A percentile compares a stretch with the other conserved stretches of the same genome.
Evolutionary conservation across 1,139 yeast genomes (phyloP).

Genomic region (Wickerhamomyces sp.): DNA sequence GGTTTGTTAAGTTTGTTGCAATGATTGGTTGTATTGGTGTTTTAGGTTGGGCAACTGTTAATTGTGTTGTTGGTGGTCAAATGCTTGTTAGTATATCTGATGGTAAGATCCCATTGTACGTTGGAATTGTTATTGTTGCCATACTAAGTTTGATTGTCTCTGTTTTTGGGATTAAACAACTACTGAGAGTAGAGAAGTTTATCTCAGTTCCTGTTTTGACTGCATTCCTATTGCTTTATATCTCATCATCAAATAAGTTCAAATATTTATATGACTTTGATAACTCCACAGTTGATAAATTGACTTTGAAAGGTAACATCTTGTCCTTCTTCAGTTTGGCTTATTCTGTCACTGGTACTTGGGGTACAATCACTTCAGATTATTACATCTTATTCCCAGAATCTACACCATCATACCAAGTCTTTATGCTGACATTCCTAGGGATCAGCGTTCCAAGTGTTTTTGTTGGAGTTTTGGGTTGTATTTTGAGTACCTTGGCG

Average conservation of each 20-base stretch:
- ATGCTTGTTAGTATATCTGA: conserved; percentile 60
- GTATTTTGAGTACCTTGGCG: conserved; percentile 69
- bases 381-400: conserved; percentile 83
- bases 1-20: conserved; percentile 71
- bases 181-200: conserved; percentile 61
- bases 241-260: conserved; percentile 56
- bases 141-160: conserved; percentile 61
- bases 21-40: conserved; percentile 67
- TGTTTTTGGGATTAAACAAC: conserved; percentile 68
- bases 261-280: conserved; percentile 23
- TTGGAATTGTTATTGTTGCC: conserved; percentile 70
- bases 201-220: conserved; percentile 68
- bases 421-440: conserved; percentile 59
- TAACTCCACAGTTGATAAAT: conserved; percentile 32
- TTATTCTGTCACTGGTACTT: conserved; percentile 79
- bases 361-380: conserved; percentile 89
- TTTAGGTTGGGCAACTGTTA: conserved; percentile 85
- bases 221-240: conserved; percentile 65
- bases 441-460: conserved; percentile 71
- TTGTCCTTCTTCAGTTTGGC: conserved; percentile 68
- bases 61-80: conserved; percentile 83
- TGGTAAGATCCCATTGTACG: conserved; percentile 59
- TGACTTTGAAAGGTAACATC: conserved; percentile 57
- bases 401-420: conserved; percentile 50
- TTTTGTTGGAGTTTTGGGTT: conserved; percentile 72